phyloP scores from a whole-genome alignment of 371 early-diverging fungal genomes.

The Actinomucor elegans region DNA sequence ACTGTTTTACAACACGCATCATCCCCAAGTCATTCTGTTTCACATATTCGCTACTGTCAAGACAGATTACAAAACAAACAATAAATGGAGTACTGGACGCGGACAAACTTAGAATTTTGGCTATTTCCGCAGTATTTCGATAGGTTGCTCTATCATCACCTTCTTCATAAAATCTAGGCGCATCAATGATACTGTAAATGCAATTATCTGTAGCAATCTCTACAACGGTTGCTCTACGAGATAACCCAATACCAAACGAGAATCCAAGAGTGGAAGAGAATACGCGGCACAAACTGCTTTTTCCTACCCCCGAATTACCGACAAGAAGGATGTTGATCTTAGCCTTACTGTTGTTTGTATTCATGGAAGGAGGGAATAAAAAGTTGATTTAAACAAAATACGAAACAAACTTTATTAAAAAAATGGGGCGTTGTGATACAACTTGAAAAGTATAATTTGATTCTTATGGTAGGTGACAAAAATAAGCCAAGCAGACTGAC shows the following conservation, averaged over 20 bases:
- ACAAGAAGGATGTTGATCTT: neutral
- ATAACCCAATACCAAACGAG: neutral
- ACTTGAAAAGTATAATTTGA: too few relatives aligned
- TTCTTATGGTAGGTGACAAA: too few relatives aligned
- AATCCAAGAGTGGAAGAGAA: neutral
- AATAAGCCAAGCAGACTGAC: too few relatives aligned
- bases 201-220: neutral
- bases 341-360: neutral
- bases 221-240: neutral
- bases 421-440: too few relatives aligned
- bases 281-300: neutral
- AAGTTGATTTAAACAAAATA: too few relatives aligned
- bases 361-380: neutral
- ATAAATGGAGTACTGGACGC: neutral
- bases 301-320: neutral
- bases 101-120: neutral
- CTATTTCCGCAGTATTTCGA: neutral
- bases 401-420: too few relatives aligned
- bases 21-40: neutral
- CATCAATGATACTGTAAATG: neutral
- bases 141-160: neutral
- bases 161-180: neutral
- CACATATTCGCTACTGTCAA: neutral
- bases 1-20: neutral
- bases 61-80: neutral